phyloP scores from a whole-genome alignment of 176 grass and related monocot genomes.

The Phoenix dactylifera region DNA sequence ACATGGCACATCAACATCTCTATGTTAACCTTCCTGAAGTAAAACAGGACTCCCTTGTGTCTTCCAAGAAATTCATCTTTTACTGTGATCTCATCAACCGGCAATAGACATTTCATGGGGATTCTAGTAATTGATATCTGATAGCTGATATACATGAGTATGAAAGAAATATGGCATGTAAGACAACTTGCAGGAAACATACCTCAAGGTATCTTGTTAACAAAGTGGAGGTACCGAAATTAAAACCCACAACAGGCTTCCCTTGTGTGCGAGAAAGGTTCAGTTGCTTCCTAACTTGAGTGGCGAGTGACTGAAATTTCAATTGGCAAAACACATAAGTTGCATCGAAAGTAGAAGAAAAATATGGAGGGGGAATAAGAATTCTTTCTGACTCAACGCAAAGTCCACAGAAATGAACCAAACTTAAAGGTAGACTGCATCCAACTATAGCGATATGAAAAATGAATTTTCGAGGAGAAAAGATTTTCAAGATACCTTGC shows the following conservation, averaged over 20 bases:
- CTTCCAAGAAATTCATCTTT: too few relatives aligned
- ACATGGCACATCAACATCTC: too few relatives aligned
- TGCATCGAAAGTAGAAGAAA: too few relatives aligned
- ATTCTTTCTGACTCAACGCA: too few relatives aligned
- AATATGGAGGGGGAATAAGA: too few relatives aligned
- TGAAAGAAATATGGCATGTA: too few relatives aligned
- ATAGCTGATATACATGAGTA: neutral
- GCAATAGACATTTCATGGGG: too few relatives aligned
- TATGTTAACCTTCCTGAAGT: too few relatives aligned
- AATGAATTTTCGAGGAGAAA: too few relatives aligned
- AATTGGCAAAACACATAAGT: neutral
- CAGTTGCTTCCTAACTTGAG: conserved; percentile 74
- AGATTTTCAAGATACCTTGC: conserved; percentile 48
- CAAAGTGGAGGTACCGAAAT: conserved; percentile 46
- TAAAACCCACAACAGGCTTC: conserved; percentile 48
- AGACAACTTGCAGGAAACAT: neutral
- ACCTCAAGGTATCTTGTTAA: conserved; percentile 44
- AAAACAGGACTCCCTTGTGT: too few relatives aligned
- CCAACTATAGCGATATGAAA: too few relatives aligned
- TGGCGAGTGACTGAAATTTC: conserved; percentile 69
- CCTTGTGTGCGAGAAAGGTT: conserved; percentile 43
- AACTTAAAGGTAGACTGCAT: neutral
- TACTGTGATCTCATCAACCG: too few relatives aligned
- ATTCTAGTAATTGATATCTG: neutral
- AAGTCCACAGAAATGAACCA: neutral